Evolutionary conservation across 371 early-diverging fungal genomes (phyloP), one percentile per base, ranked within the genome.

Genomic region (Mortierella sp.): DNA sequence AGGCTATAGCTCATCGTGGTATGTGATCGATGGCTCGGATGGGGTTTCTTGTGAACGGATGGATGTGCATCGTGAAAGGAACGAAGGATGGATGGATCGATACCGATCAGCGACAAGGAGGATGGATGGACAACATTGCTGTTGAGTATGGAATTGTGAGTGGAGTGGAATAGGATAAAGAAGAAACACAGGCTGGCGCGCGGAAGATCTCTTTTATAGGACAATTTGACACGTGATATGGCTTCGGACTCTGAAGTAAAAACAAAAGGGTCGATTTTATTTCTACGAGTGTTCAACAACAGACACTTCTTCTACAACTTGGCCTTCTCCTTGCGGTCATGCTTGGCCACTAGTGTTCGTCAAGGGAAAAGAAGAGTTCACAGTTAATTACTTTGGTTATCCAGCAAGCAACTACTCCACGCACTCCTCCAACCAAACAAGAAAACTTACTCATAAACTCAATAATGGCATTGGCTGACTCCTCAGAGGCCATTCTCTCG

Each of bases 361-460:
- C 57, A 45, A 21, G 1, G 16, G 42, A 38, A 38, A 55, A 50
- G n/a, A 44, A 24, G 34, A 44, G 26, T 19, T 6, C 1, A 16
- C 6, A 13, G 31, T 55, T 21, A 65, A 31, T 38, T 45, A 57
- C 19, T 16, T 13, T 34, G 16, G 7, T 19, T 31, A 31, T 11
- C n/a, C 58, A 11, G 11, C 26, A 11, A 19, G 14, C 34, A 34
- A 1, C 16, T 5, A 19, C 21, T 5, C 42, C 42, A 38, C 42
- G 42, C 4, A 26, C 58, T 3, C 28, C 26, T 4, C 3, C 45
- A 7, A 16, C 10, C 55, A 11, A 19, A 31, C 5, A 34, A 19
- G 7, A 28, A 1, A 57, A 84, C 82, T 76, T 80, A 86, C 87
- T 86, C 87, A 86, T 86, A 63, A 86, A 86, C 70, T 79, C 80